Evolutionary conservation across 257 asterid species (phyloP), one percentile per base, ranked within the genome.

Genomic region (Nicotiana sylvestris): DNA sequence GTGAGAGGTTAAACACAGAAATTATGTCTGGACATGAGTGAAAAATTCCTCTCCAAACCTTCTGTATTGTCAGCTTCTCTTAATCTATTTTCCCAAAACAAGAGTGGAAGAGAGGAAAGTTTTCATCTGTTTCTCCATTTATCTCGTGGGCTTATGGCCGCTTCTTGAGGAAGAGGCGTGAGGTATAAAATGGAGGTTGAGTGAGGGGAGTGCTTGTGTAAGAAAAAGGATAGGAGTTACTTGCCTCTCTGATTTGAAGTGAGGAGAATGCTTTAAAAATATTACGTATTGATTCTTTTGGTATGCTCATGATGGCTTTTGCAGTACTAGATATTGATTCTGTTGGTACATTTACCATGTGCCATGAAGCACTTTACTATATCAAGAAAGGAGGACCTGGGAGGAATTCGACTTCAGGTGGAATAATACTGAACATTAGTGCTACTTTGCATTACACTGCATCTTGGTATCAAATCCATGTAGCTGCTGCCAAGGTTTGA

Each of bases 331-430:
- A 95, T 90, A 95, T 95, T 56, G 98, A 95, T 88, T 74, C 98
- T 58, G 98, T 93, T 84, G 98, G 98, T 64, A 95, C 98, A n/a
- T 95, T 21, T 93, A 95, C 98, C 5, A 95, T 95, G 98, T 95
- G 97, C 81, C 94, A 87, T 65, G 93, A 93, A 86, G 94, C 98
- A 10, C 85, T 92, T 1, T 80, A 88, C 81, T 93, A 92, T 88
- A 91, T 95, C 1, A 92, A 91, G 90, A 92, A 89, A 91, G 95
- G 87, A 10, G 97, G 91, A 74, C 83, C 83, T 0, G 97, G 97
- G 62, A 88, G 92, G 87, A 82, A 76, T 76, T 87, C 91, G 16
- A 84, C 91, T n/a, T 70, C 79, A 62, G 98, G 98, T 76, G 98
- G 98, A 79, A 78, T 90, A 82, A 91, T 95, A 85, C 81, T 95